Evolutionary conservation across 2,329 filamentous ascomycete genomes (phyloP).

Genomic region (Byssothecium circinans): DNA sequence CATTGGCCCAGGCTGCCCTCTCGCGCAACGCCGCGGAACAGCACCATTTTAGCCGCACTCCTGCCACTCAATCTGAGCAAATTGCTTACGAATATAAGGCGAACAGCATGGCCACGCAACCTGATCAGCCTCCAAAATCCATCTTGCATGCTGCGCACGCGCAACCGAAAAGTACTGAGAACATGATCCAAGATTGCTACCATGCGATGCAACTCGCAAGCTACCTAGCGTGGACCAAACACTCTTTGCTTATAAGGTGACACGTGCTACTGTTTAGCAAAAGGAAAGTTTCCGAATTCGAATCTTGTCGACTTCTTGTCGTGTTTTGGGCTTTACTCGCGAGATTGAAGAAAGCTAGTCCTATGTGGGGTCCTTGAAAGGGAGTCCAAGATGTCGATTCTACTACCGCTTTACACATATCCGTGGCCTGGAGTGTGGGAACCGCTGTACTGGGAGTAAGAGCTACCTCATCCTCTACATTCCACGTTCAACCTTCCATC

Average conservation of each 20-base stretch:
- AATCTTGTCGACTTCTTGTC: background rate
- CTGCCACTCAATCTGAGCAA: constrained; percentile 3
- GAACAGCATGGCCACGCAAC: background rate
- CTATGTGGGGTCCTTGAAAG: background rate
- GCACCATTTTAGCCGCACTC: constrained; percentile 9
- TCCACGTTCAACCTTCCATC: background rate
- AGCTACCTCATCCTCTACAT: background rate
- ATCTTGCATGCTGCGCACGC: background rate
- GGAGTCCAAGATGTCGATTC: constrained; percentile 29
- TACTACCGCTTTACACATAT: constrained; percentile 55
- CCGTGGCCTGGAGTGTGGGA: constrained; percentile 50
- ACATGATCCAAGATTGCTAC: background rate
- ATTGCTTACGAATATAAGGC: constrained; percentile 1
- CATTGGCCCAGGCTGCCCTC: background rate
- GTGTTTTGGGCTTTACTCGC: background rate
- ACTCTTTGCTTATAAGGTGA: background rate
- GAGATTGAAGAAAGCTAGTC: background rate
- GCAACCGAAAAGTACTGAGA: background rate
- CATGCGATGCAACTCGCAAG: constrained; percentile 9
- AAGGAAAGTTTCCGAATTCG: background rate
- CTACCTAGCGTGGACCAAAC: constrained; percentile 4
- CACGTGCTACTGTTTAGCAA: background rate
- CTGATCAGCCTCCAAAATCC: background rate
- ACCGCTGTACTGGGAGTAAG: constrained; percentile 49
- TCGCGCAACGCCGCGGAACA: background rate